Base-by-base conservation (phyloP, 768 basidiomycete genomes). In the Tricholoma hemisulphureum region DNA sequence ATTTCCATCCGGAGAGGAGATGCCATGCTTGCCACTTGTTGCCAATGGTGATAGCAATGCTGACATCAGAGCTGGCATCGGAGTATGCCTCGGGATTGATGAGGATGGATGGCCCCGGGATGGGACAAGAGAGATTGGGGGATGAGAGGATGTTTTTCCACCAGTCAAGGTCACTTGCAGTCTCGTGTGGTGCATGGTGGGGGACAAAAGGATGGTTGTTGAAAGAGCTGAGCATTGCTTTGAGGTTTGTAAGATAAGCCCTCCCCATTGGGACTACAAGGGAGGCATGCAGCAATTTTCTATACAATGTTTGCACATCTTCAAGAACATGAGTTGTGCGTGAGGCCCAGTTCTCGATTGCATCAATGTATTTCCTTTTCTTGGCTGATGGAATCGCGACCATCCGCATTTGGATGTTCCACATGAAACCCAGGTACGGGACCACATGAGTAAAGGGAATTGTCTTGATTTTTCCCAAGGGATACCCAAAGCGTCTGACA, bases 201-300 rank as follows among this genome's bases (percentile, higher is more conserved):
- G 66, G 74, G 29, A 63, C 39, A 66, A 73, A 72, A n/a, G 73
- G 73, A 43, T 65, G 49, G 2, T 68, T 18, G 24, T 53, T 9
- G 45, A 62, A 71, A 0, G 60, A 29, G 0, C 41, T 23, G 0
- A 78, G 18, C 66, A 77, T 73, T 53, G 62, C 8, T 48, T 77
- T 69, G 4, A 77, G 45, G 16, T 52, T 53, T 6, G 72, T 75
- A 37, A 78, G 69, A 63, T 75, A 78, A 1, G 76, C 72, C 0
- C 66, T 53, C 1, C 72, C 76, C 6, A 1, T 34, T 1, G 64
- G 65, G 1, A 73, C n/a, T 1, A 74, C 55, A 0, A n/a, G n/a
- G n/a, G n/a, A n/a, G n/a, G n/a, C n/a, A n/a, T n/a, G n/a, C n/a
- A n/a, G n/a, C n/a, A n/a, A 61, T 41, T 21, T 55, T 58, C 0